phyloP scores from a whole-genome alignment of 2,329 filamentous ascomycete species.

The Cladophialophora yegresii region DNA sequence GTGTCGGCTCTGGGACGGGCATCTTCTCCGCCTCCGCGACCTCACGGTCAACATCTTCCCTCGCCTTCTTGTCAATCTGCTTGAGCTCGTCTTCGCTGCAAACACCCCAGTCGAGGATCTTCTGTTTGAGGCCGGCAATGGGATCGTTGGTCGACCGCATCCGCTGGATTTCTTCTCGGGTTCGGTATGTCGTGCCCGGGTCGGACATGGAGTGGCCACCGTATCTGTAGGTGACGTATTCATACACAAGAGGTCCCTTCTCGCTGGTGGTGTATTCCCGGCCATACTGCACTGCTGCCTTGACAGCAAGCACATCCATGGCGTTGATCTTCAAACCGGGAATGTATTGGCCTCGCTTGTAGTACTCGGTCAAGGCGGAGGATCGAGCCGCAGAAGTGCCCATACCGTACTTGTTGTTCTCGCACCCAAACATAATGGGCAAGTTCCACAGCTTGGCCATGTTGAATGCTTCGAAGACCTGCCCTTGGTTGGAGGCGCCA shows the following conservation, averaged over 20 bases:
- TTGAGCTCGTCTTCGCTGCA: conserved; percentile 94
- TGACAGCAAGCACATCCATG: conserved; percentile 98
- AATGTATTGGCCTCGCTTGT: conserved; percentile 99
- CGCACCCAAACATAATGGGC: conserved; percentile 92
- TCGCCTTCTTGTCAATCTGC: conserved; percentile 89
- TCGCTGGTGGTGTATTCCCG: conserved; percentile 81
- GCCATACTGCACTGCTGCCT: conserved; percentile 91
- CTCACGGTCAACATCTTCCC: conserved; percentile 81
- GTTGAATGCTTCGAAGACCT: conserved; percentile 99
- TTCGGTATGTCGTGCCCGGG: conserved; percentile 97
- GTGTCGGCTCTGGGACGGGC: conserved; percentile 72
- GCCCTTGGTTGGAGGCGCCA: conserved; percentile 97
- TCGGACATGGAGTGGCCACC: conserved; percentile 99
- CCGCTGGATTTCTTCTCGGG: conserved; percentile 98
- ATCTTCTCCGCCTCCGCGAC: conserved; percentile 89
- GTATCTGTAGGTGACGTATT: conserved; percentile 99
- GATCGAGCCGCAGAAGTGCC: conserved; percentile 93
- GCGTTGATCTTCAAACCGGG: conserved; percentile 99
- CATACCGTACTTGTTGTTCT: conserved; percentile 99
- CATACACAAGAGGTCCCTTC: conserved; percentile 92
- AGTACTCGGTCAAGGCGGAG: conserved; percentile 97
- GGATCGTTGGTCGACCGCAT: conserved; percentile 99
- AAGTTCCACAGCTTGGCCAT: conserved; percentile 99
- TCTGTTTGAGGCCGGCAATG: conserved; percentile 96
- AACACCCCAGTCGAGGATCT: conserved; percentile 94